Base-by-base conservation (phyloP, 2,329 filamentous ascomycete species). In the Claviceps sp. region DNA sequence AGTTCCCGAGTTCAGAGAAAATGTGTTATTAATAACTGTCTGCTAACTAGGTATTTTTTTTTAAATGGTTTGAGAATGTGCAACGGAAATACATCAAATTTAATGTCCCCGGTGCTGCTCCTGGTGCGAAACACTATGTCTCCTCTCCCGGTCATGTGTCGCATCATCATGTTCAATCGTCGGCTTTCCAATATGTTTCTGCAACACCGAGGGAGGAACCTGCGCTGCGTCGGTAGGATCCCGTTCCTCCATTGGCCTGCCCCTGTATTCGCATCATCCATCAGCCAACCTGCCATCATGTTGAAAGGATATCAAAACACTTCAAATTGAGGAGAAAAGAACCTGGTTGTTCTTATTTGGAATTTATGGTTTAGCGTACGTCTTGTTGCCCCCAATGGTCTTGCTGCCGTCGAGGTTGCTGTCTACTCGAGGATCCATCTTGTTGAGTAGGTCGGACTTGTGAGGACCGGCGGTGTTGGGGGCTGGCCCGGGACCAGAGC, bases 211-310 rank as follows among this genome's bases (percentile, higher is more conserved):
- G 5, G 78, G 77, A 1, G 77, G 76, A 0, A 80, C 77, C 59
- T 81, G 76, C 0, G 77, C 67, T 1, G 78, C 77, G 55, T 81
- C 77, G 17, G 70, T 74, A 4, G 76, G 76, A 47, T 80, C 76
- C 55, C 65, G 67, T 48, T 59, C 39, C 5, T 55, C 51, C 30
- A 54, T 37, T 13, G 46, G 19, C 19, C 52, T 51, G 38, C 8
- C n/a, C 34, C 2, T 2, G 7, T 1, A 38, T 37, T 17, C 26
- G 34, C 10, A 47, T 10, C n/a, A 30, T 10, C 17, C 30, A 47
- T 53, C 43, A 53, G 52, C 24, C 3, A 47, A 38, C 11, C 10
- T 16, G 11, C 17, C 11, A 17, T 42, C 26, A 16, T 5, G 37
- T 30, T 10, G 10, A 16, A 17, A 5, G 6, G 6, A n/a, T 24